Conservation (phyloP, 1,284 basidiomycete genomes). For the Sanghuangporus baumii region DNA sequence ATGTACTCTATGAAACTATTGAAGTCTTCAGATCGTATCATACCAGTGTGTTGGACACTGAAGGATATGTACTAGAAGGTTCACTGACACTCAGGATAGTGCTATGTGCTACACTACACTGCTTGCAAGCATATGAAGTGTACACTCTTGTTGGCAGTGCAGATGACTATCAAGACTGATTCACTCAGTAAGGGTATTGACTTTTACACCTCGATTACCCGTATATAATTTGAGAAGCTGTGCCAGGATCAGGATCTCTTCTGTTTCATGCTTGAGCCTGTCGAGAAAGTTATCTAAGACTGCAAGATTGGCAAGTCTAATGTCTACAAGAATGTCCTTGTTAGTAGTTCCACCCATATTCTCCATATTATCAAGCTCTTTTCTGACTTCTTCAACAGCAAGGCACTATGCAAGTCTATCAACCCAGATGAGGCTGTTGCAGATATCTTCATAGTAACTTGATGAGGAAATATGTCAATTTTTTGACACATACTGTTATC, state of each 20-base stretch:
- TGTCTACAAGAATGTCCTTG: constrained; percentile 96
- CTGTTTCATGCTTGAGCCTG: constrained; percentile 94
- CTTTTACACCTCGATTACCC: constrained; percentile 97
- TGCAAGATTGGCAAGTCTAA: constrained; percentile 96
- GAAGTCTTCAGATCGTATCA: too few relatives aligned
- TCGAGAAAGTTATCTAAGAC: constrained; percentile 97
- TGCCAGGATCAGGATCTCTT: constrained; percentile 83
- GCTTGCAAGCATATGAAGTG: too few relatives aligned
- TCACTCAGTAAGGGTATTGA: constrained; percentile 97
- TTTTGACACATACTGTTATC: constrained; percentile 84
- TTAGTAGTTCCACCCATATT: constrained; percentile 98
- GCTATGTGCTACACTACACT: too few relatives aligned
- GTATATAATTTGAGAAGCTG: constrained; percentile 98
- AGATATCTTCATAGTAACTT: constrained; percentile 87
- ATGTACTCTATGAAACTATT: too few relatives aligned
- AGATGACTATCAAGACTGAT: constrained; percentile 98
- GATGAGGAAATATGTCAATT: constrained; percentile 89
- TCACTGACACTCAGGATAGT: too few relatives aligned
- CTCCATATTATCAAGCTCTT: constrained; percentile 66
- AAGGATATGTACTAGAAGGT: too few relatives aligned
- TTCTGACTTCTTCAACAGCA: too few relatives aligned
- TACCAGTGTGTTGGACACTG: too few relatives aligned
- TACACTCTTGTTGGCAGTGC: constrained; percentile 93
- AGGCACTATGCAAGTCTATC: too few relatives aligned
- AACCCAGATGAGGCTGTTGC: too few relatives aligned